Percentiles rank a stretch among this genome's conserved stretches.
These are phyloP conservation scores for Fragaria vesca DNA, from an alignment of 306 rosid species.

Conservation along the genomic window DNA sequence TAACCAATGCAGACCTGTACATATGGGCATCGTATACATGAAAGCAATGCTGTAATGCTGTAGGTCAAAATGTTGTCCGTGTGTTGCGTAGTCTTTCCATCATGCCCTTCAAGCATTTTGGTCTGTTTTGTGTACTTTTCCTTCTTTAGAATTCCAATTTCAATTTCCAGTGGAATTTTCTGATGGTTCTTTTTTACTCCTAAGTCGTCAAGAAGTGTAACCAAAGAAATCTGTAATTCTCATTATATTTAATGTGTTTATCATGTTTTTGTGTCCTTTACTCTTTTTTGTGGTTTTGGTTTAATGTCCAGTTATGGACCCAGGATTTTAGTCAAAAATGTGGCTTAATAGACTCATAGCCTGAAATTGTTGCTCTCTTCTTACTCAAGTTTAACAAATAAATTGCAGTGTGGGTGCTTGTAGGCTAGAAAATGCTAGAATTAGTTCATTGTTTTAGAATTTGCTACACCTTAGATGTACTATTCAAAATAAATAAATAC, in stretches of 20 bases:
- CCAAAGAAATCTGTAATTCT: background rate
- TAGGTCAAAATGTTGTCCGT: background rate
- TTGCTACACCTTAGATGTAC: background rate
- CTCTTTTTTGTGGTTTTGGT: background rate
- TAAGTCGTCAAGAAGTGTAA: background rate
- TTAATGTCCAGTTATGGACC: background rate
- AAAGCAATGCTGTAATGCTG: background rate
- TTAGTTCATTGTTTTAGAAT: background rate
- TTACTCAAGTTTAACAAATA: background rate
- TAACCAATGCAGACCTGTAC: background rate
- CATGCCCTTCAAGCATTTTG: background rate
- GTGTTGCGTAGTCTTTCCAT: background rate
- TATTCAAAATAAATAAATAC: background rate
- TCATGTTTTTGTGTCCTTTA: background rate
- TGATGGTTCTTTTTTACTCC: background rate
- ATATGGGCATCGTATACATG: background rate
- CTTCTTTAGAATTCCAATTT: background rate
- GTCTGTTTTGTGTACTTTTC: background rate
- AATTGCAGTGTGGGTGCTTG: background rate
- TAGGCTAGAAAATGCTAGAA: background rate
- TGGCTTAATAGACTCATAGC: background rate
- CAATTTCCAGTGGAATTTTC: background rate
- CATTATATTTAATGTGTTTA: background rate
- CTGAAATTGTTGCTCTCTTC: background rate
- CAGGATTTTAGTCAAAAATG: background rate